Evolutionary conservation across 331 rosid species (phyloP).

Genomic region (Malus hybrid): DNA sequence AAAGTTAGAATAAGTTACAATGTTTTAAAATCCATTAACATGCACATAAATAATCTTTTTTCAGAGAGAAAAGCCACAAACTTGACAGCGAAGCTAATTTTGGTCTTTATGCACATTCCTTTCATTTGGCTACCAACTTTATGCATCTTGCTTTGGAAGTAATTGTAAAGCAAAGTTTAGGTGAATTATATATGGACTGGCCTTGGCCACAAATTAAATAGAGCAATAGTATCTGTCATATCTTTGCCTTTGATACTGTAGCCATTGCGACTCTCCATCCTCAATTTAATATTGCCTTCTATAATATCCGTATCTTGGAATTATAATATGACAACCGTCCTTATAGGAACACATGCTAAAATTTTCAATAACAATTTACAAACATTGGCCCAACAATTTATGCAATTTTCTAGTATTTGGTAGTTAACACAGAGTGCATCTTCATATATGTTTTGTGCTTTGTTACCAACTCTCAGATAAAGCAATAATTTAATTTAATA

Average conservation of each 20-base stretch:
- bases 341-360: background rate
- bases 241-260: conserved; percentile 18
- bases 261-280: conserved; percentile 10
- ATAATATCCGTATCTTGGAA: background rate
- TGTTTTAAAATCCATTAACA: background rate
- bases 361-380: background rate
- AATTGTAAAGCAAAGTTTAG: background rate
- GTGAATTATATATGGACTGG: background rate
- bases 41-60: background rate
- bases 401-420: background rate
- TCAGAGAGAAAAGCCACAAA: conserved; percentile 6
- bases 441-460: background rate
- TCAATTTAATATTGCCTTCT: background rate
- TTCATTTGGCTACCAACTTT: background rate
- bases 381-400: background rate
- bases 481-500: background rate
- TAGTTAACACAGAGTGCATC: background rate
- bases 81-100: conserved; percentile 22
- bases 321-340: background rate
- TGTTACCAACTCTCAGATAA: background rate
- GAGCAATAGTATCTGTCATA: background rate
- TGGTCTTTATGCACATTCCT: background rate
- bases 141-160: background rate
- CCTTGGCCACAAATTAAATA: background rate
- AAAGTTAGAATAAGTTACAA: too few relatives aligned